A percentile compares a stretch with the other conserved stretches of the same genome.
phyloP scores from a whole-genome alignment of 306 rosid genomes.

The Luffa acutangula region DNA sequence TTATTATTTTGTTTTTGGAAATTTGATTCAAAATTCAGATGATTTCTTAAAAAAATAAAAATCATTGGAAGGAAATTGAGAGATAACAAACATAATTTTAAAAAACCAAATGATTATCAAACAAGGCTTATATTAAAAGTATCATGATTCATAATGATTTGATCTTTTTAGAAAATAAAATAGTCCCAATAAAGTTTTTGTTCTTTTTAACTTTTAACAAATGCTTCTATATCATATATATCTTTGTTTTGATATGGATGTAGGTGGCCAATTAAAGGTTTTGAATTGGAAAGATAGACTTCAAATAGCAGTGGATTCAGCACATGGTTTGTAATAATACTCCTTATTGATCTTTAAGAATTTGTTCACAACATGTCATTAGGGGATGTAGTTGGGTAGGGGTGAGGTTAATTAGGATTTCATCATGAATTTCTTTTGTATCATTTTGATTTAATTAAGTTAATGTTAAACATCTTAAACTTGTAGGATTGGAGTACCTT shows the following conservation, averaged over 20 bases:
- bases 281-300: conserved; percentile 9
- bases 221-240: neutral
- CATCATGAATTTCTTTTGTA: neutral
- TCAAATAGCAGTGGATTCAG: conserved; percentile 11
- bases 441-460: neutral
- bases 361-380: neutral
- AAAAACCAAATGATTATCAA: no score
- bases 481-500: conserved; percentile 15
- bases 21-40: no score
- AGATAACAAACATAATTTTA: no score
- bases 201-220: neutral
- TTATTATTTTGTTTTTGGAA: no score
- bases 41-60: no score
- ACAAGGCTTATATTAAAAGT: no score
- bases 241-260: neutral
- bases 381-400: no score
- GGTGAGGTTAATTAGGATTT: no score
- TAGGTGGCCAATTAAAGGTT: neutral
- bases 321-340: neutral
- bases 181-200: neutral
- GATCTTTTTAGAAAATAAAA: no score
- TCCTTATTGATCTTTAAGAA: neutral
- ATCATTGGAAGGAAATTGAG: no score
- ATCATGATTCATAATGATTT: neutral
- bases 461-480: neutral